Percentiles rank a stretch among this genome's conserved stretches.
Evolutionary conservation across 257 asterid genomes (phyloP).

Genomic region (Solanum neorickii): DNA sequence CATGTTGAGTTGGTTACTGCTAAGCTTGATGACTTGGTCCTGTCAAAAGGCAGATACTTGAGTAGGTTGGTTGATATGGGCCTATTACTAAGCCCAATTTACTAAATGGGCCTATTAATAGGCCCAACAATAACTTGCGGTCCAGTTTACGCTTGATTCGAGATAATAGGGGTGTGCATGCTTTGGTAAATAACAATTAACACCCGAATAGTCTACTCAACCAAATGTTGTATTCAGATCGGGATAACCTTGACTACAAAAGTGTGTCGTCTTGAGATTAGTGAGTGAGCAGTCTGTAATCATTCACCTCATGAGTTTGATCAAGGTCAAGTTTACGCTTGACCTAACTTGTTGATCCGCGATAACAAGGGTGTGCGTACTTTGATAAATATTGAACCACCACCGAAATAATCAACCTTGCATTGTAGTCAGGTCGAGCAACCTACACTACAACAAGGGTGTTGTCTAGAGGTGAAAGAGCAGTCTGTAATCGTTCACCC

Average conservation of each 20-base stretch:
- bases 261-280: no score
- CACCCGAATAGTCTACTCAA: not conserved
- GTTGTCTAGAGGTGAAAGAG: not conserved
- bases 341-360: not conserved
- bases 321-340: not conserved
- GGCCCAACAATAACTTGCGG: not conserved
- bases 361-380: not conserved
- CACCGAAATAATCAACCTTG: not conserved
- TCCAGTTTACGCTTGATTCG: not conserved
- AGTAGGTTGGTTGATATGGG: not conserved
- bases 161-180: not conserved
- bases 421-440: not conserved
- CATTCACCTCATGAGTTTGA: not conserved
- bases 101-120: not conserved
- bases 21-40: not conserved
- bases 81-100: not conserved
- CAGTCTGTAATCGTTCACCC: not conserved
- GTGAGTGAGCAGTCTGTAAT: no score
- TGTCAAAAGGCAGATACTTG: not conserved
- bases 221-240: no score
- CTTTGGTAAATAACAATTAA: not conserved
- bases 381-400: not conserved
- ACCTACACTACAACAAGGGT: not conserved
- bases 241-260: no score
- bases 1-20: slow-evolving; percentile 15